Base-by-base conservation (phyloP, 192 early-diverging fungal species). In the Podila horticola region DNA sequence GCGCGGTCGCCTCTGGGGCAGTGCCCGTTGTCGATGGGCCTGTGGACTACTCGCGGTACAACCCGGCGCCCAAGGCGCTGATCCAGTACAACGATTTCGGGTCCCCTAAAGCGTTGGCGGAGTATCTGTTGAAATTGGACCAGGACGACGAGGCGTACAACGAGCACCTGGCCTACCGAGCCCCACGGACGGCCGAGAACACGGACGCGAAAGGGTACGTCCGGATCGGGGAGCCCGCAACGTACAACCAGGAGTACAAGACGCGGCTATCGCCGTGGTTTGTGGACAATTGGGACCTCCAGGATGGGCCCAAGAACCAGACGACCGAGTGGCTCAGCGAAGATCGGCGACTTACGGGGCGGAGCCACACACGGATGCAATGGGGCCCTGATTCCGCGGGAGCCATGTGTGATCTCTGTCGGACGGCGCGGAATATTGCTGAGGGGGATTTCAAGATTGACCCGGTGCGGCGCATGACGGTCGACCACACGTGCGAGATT, bases 11-110 rank as follows among this genome's bases (percentile, higher is more conserved):
- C 13, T 61, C 48, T 5, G 75, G 50, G 3, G 15, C 75, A 13
- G 59, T 77, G 1, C 68, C 68, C 24, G 59, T 77, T 26, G 75
- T 84, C 8, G 71, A 72, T 17, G 83, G 75, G 17, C 75, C 75
- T 11, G n/a, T 49, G 9, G 64, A 84, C 49, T 84, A 79, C 58
- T 49, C 59, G 2, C 71, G 66, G 33, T 84, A 71, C 49, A 58
- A 13, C 12, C 71, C 71, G n/a, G 64, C 62, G 8, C 24, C 34
- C 3, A 65, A 74, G 52, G 58, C 83, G 4, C 20, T 74, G 24
- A 74, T 84, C 33, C 36, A 36, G 19, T 64, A 69, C 17, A 64
- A 84, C 63, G 64, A 79, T 7, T 71, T 60, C 41, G 55, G 63
- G 31, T 65, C 65, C 17, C 71, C 75, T 1, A 19, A 58, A 19